phyloP scores from a whole-genome alignment of 768 basidiomycete species.

The Sporobolomyces roseus region DNA sequence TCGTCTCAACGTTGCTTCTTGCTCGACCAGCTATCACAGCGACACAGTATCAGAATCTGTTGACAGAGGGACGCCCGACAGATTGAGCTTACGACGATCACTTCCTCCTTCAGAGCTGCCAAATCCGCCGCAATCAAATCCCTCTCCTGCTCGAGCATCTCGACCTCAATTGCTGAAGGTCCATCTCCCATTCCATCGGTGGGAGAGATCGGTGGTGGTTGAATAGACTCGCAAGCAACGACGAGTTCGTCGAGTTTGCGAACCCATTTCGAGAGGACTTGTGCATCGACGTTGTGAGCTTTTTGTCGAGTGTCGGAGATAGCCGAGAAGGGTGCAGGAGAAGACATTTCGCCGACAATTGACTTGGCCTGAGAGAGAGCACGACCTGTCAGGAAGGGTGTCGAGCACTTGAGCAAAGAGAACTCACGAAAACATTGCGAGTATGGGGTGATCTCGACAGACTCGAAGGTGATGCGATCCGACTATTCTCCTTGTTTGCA shows the following conservation, averaged over 20 bases:
- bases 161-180: conserved; percentile 13
- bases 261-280: conserved; percentile 25
- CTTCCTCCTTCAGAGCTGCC: conserved; percentile 15
- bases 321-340: conserved; percentile 13
- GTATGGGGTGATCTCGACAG: conserved; percentile 33
- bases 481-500: conserved; percentile 32
- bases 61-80: neutral
- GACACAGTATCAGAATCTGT: neutral
- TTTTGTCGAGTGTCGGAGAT: neutral
- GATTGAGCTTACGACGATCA: neutral
- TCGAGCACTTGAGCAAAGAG: no score
- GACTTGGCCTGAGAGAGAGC: conserved; percentile 26
- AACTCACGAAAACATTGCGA: conserved; percentile 31
- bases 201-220: neutral
- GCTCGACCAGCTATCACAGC: conserved; percentile 12
- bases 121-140: conserved; percentile 29
- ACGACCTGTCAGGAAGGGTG: neutral
- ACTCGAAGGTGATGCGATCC: conserved; percentile 20
- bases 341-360: neutral
- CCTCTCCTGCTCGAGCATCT: conserved; percentile 35
- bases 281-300: conserved; percentile 15
- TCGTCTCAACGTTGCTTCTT: neutral
- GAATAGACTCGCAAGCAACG: neutral
- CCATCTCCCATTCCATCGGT: neutral
- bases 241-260: conserved; percentile 23